These are phyloP conservation scores for Sclerotinia minor DNA, from an alignment of 2,329 filamentous ascomycete species.

Conservation along the genomic window DNA sequence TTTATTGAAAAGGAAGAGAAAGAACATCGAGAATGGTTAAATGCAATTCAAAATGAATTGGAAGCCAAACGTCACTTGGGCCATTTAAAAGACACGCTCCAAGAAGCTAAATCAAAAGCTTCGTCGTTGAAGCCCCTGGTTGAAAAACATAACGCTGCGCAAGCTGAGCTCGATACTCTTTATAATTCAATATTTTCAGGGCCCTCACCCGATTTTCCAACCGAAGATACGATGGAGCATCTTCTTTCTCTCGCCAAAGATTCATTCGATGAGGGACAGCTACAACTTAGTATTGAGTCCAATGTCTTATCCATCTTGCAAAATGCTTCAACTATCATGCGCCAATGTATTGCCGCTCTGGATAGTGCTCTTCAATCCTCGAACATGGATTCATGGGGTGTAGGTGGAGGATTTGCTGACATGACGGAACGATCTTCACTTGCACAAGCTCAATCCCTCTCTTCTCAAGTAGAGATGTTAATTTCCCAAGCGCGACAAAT, in stretches of 20 bases:
- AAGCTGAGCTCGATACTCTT: slow-evolving; percentile 51
- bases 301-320: slow-evolving; percentile 46
- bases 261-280: slow-evolving; percentile 45
- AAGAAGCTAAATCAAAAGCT: slow-evolving; percentile 44
- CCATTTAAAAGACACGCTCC: slow-evolving; percentile 45
- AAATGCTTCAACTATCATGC: slow-evolving; percentile 45
- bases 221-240: slow-evolving; percentile 51
- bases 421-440: slow-evolving; percentile 42
- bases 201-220: slow-evolving; percentile 52
- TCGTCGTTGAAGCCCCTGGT: slow-evolving; percentile 44
- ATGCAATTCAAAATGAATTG: slow-evolving; percentile 50
- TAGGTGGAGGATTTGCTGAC: slow-evolving; percentile 40
- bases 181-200: slow-evolving; percentile 55
- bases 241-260: slow-evolving; percentile 42
- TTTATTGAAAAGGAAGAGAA: slow-evolving; percentile 50
- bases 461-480: slow-evolving; percentile 48
- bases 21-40: slow-evolving; percentile 56
- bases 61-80: slow-evolving; percentile 39
- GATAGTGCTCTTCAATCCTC: slow-evolving; percentile 47
- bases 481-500: slow-evolving; percentile 45
- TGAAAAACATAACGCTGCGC: slow-evolving; percentile 45
- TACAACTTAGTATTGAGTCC: slow-evolving; percentile 44
- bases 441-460: slow-evolving; percentile 56
- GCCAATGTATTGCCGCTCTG: slow-evolving; percentile 43
- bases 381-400: slow-evolving; percentile 51